Evolutionary conservation across 768 basidiomycete species (phyloP).

Genomic region (Suillus luteus): DNA sequence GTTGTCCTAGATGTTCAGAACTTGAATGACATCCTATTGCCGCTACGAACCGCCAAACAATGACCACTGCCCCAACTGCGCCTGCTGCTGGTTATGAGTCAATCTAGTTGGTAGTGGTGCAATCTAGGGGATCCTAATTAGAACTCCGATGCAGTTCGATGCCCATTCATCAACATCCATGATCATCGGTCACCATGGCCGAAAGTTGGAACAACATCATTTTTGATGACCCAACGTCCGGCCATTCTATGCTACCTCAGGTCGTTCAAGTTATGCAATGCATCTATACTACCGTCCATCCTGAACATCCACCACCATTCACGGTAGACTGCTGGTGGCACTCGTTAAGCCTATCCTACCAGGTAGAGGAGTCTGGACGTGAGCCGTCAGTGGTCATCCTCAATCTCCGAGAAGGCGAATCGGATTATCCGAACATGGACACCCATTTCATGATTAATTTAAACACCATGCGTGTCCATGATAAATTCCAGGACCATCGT

Average conservation of each 20-base stretch:
- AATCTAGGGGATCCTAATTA: no score
- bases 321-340: background rate
- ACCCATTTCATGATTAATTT: conserved; percentile 14
- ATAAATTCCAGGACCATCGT: conserved; percentile 9
- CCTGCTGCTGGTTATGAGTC: no score
- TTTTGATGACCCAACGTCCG: background rate
- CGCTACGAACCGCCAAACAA: no score
- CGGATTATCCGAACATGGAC: background rate
- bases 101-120: no score
- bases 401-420: conserved; percentile 12
- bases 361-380: conserved; percentile 6
- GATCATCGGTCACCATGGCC: background rate
- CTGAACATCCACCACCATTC: background rate
- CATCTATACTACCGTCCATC: conserved; percentile 3
- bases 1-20: no score
- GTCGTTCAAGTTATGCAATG: conserved; percentile 11
- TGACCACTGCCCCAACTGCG: no score
- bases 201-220: background rate
- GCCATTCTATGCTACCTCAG: background rate
- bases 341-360: conserved; percentile 10
- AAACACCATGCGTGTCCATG: conserved; percentile 8
- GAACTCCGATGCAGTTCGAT: no score
- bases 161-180: no score
- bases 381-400: conserved; percentile 12
- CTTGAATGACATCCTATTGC: no score